Evolutionary conservation across 495 filamentous ascomycete genomes (phyloP).

Genomic region (Daldinia bambusicola): DNA sequence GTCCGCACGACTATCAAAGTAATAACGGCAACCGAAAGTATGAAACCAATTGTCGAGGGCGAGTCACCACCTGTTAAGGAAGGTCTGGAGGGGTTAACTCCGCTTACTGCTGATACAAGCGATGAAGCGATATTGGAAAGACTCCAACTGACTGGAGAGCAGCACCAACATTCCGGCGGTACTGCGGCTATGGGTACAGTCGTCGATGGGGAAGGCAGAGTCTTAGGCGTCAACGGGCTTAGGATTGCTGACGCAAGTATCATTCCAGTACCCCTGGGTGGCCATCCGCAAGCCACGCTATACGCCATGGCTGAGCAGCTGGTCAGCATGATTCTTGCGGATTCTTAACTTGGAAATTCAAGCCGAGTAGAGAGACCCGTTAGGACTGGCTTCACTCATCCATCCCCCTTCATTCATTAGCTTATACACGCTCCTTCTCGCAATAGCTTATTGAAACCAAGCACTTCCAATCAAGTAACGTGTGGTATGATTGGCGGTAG

Average conservation of each 20-base stretch:
- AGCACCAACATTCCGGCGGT: constrained; percentile 57
- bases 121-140: constrained; percentile 31
- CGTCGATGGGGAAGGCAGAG: constrained; percentile 60
- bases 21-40: constrained; percentile 7
- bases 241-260: constrained; percentile 69
- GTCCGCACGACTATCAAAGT: constrained; percentile 13
- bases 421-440: too few relatives aligned
- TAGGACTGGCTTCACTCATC: too few relatives aligned
- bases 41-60: constrained; percentile 29
- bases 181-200: constrained; percentile 65
- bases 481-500: too few relatives aligned
- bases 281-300: constrained; percentile 32
- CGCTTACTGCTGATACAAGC: constrained; percentile 25
- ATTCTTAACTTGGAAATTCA: not conserved
- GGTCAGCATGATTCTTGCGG: constrained; percentile 27
- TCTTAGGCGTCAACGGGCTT: constrained; percentile 61
- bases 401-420: too few relatives aligned
- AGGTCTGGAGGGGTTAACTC: constrained; percentile 21
- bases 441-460: too few relatives aligned
- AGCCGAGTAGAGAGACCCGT: too few relatives aligned
- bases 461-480: too few relatives aligned
- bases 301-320: constrained; percentile 38
- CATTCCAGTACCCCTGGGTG: constrained; percentile 51
- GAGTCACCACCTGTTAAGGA: constrained; percentile 27
- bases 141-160: constrained; percentile 28